Evolutionary conservation across 768 basidiomycete species (phyloP).

Genomic region (Infundibulicybe gibba): DNA sequence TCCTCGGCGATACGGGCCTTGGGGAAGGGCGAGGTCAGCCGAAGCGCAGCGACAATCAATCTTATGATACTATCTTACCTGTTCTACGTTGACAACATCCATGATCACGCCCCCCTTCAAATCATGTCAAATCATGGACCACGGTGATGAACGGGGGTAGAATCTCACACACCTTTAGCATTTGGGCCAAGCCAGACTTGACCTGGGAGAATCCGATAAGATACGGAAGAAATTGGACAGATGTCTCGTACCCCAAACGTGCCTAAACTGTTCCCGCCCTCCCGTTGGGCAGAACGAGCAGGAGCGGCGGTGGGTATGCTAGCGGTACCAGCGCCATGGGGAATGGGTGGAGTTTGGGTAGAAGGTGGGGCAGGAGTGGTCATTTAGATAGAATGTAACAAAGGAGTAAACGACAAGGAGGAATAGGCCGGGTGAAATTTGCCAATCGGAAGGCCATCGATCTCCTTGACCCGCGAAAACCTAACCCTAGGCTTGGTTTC

Average conservation of each 20-base stretch:
- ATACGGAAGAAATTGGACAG: conserved; percentile 6
- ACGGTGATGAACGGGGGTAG: background rate
- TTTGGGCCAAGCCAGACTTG: conserved; percentile 93
- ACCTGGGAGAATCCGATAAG: conserved; percentile 43
- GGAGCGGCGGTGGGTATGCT: conserved; percentile 44
- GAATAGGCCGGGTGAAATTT: conserved; percentile 2
- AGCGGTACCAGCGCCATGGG: conserved; percentile 36
- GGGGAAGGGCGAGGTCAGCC: conserved; percentile 11
- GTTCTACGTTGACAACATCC: conserved; percentile 87
- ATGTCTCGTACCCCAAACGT: conserved; percentile 60
- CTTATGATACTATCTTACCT: conserved; percentile 20
- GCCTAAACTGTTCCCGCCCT: conserved; percentile 59
- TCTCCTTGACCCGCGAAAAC: conserved; percentile 13
- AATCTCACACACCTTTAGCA: conserved; percentile 72
- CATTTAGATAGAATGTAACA: conserved; percentile 12
- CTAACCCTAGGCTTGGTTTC: conserved; percentile 25
- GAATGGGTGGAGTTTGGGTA: conserved; percentile 28
- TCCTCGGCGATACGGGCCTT: conserved; percentile 96
- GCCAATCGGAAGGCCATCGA: conserved; percentile 7
- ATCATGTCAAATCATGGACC: conserved; percentile 8
- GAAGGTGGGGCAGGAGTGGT: conserved; percentile 23
- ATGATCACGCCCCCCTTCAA: conserved; percentile 83
- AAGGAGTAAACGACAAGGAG: conserved; percentile 7
- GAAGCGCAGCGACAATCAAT: background rate
- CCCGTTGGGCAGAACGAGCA: conserved; percentile 45